A percentile compares a stretch with the other conserved stretches of the same genome.
Conservation (phyloP, 177 flowering plant genomes). For the Vitis hybrid region DNA sequence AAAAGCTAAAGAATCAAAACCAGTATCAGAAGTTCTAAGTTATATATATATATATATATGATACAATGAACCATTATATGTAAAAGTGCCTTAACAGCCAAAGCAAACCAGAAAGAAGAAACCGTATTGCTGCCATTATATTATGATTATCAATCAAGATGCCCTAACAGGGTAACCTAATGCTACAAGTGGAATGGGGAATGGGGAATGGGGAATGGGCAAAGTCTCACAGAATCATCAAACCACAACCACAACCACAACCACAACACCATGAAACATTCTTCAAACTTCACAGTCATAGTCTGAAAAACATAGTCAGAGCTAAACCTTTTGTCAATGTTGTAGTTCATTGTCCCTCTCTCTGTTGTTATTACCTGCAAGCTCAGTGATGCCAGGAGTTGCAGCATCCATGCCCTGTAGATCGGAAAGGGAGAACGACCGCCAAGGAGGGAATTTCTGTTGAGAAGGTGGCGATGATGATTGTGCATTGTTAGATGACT, state of each 20-base stretch:
- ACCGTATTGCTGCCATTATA: too few relatives aligned
- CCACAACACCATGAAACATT: slow-evolving; percentile 6
- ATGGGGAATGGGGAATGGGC: too few relatives aligned
- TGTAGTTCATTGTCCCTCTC: slow-evolving; percentile 2
- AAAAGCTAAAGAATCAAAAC: too few relatives aligned
- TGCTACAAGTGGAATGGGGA: too few relatives aligned
- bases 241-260: neutral
- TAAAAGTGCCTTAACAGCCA: too few relatives aligned
- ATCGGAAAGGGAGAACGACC: slow-evolving; percentile 70
- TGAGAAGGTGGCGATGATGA: slow-evolving; percentile 21
- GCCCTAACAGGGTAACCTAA: neutral
- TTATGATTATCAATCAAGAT: too few relatives aligned
- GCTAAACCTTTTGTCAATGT: neutral
- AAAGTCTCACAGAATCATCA: too few relatives aligned
- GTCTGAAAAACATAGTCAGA: neutral
- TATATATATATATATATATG: too few relatives aligned
- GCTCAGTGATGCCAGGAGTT: slow-evolving; percentile 12
- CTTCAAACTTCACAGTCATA: slow-evolving; percentile 1
- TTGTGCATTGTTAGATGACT: slow-evolving; percentile 7
- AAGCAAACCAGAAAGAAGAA: too few relatives aligned
- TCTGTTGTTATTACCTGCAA: slow-evolving; percentile 3
- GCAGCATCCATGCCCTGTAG: slow-evolving; percentile 35
- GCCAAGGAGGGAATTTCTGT: slow-evolving; percentile 31
- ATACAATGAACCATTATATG: too few relatives aligned
- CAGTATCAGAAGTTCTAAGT: too few relatives aligned